A percentile compares a stretch with the other conserved stretches of the same genome.
phyloP scores from a whole-genome alignment of 2,329 filamentous ascomycete species.

The Fusarium ramigenum region DNA sequence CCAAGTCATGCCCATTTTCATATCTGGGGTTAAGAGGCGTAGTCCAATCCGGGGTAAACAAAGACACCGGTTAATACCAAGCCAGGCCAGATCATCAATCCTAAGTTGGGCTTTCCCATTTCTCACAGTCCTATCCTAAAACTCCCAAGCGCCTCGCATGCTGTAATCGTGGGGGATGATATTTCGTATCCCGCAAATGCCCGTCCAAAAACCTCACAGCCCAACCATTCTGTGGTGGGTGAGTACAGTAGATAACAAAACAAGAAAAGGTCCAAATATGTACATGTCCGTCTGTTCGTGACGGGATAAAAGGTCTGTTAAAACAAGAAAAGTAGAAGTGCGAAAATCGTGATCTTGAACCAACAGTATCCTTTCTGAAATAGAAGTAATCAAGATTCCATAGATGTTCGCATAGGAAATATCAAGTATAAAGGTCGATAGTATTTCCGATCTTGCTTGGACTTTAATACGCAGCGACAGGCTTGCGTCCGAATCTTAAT shows the following conservation, averaged over 20 bases:
- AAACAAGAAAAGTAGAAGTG: constrained; percentile 25
- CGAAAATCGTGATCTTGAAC: constrained; percentile 13
- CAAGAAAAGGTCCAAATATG: constrained; percentile 13
- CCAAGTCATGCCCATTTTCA: constrained; percentile 26
- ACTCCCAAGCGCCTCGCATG: constrained; percentile 37
- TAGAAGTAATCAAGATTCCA: not conserved
- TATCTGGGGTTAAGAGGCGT: constrained; percentile 19
- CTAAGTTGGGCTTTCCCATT: constrained; percentile 10
- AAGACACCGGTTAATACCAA: constrained; percentile 28
- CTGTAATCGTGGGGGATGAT: constrained; percentile 18
- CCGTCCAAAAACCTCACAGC: constrained; percentile 12
- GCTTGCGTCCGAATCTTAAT: constrained; percentile 48
- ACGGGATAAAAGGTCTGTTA: constrained; percentile 23
- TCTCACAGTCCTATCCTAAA: constrained; percentile 6
- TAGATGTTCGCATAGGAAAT: not conserved
- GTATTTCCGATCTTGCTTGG: not conserved
- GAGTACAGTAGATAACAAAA: constrained; percentile 13
- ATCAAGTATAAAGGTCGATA: not conserved
- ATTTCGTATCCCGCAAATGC: constrained; percentile 16
- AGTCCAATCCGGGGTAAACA: constrained; percentile 17
- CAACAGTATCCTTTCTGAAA: constrained; percentile 1
- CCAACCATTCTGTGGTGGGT: not conserved
- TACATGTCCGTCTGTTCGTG: constrained; percentile 12
- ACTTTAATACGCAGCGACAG: constrained; percentile 50
- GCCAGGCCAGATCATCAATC: constrained; percentile 25